Percentiles rank a stretch among this genome's conserved stretches.
phyloP scores from a whole-genome alignment of 345 rosid genomes.

The Eucalyptus erythrocorys region DNA sequence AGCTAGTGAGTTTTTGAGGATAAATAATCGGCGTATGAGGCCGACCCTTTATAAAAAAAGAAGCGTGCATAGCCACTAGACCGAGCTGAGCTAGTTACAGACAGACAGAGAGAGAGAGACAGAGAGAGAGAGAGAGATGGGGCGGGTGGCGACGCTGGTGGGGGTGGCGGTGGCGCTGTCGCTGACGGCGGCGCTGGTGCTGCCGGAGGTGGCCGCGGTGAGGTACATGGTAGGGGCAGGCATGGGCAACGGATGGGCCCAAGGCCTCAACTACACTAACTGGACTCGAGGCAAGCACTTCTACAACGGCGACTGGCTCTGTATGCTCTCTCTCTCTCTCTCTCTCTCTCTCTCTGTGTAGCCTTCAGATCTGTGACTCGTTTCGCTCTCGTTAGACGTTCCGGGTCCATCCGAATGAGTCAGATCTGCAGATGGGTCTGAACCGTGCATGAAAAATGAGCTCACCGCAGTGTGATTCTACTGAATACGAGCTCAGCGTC shows the following conservation, averaged over 20 bases:
- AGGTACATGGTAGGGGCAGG: constrained; percentile 54
- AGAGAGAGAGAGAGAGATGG: constrained; percentile 10
- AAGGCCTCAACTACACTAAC: constrained; percentile 59
- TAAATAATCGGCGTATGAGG: neutral
- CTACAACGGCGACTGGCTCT: constrained; percentile 93
- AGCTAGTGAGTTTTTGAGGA: neutral
- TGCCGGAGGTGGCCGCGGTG: constrained; percentile 15
- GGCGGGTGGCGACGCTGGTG: constrained; percentile 4
- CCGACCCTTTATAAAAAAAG: neutral
- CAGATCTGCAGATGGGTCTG: neutral
- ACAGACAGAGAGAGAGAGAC: neutral
- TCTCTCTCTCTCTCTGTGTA: constrained; percentile 12
- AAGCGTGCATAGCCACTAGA: neutral
- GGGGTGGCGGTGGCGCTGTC: constrained; percentile 2
- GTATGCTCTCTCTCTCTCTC: constrained; percentile 24
- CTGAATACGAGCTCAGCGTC: neutral
- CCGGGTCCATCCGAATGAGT: neutral
- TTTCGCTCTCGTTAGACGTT: neutral
- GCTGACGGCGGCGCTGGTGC: constrained; percentile 6
- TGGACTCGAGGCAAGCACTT: constrained; percentile 84
- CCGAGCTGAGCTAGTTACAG: neutral
- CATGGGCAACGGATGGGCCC: constrained; percentile 38
- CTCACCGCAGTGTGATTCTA: neutral
- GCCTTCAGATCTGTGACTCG: constrained; percentile 17
- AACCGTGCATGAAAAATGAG: neutral